Conservation (phyloP, 2,329 filamentous ascomycete species). For the Cladosporium sp. region DNA sequence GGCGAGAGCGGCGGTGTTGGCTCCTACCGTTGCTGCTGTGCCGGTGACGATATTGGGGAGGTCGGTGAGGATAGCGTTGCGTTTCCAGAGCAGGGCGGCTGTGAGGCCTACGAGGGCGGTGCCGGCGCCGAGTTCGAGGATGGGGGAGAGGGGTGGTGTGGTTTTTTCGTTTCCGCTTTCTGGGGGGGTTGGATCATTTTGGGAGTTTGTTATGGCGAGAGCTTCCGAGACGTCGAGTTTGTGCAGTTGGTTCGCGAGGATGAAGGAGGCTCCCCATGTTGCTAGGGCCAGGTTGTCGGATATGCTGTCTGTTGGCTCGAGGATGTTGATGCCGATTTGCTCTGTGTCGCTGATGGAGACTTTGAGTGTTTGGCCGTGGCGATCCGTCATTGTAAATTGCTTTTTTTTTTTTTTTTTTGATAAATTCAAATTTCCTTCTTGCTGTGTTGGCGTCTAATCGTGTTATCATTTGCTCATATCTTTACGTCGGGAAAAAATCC, state of each 20-base stretch:
- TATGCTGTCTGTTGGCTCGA: slow-evolving; percentile 10
- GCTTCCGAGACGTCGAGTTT: slow-evolving; percentile 23
- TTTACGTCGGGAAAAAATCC: no score
- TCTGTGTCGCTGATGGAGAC: not conserved
- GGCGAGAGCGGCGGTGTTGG: slow-evolving; percentile 24
- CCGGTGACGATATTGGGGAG: slow-evolving; percentile 31
- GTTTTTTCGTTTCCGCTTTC: no score
- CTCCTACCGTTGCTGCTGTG: slow-evolving; percentile 29
- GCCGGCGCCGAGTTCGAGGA: slow-evolving; percentile 37
- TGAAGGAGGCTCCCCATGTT: slow-evolving; percentile 36
- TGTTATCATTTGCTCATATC: no score
- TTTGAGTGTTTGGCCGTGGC: slow-evolving; percentile 10
- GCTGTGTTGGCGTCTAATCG: no score
- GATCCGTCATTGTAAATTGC: slow-evolving; percentile 2
- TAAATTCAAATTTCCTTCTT: no score
- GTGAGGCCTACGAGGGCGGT: slow-evolving; percentile 36
- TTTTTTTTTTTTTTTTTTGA: not conserved
- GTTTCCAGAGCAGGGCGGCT: slow-evolving; percentile 30
- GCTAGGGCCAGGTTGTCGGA: slow-evolving; percentile 33
- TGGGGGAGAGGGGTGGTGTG: slow-evolving; percentile 14
- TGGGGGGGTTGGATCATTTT: not conserved
- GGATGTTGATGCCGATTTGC: slow-evolving; percentile 13
- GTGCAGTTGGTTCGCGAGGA: slow-evolving; percentile 34
- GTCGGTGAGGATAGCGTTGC: slow-evolving; percentile 31
- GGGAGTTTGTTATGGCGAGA: slow-evolving; percentile 8